A percentile compares a stretch with the other conserved stretches of the same genome.
phyloP scores from a whole-genome alignment of 257 asterid genomes.

The Leonotis leonurus region DNA sequence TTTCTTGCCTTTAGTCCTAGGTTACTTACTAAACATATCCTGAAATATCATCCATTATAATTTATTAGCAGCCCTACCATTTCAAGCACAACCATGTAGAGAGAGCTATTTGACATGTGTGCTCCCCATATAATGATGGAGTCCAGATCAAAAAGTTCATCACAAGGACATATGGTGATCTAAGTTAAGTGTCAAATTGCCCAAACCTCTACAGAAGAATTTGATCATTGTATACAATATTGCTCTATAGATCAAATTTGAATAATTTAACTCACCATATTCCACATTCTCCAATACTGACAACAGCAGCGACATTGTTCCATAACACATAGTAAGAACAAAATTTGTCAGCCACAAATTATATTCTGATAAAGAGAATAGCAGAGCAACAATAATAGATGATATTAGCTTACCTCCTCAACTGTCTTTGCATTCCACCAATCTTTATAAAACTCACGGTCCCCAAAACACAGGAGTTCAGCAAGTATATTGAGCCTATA shows the following conservation, averaged over 20 bases:
- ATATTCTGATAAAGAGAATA: neutral
- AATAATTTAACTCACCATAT: constrained; percentile 61
- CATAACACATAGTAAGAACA: constrained; percentile 16
- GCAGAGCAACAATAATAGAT: neutral
- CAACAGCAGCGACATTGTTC: constrained; percentile 26
- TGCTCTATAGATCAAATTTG: neutral
- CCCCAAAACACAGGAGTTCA: constrained; percentile 87
- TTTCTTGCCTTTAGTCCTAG: too few species aligned
- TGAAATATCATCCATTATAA: too few species aligned
- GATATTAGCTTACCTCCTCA: constrained; percentile 61
- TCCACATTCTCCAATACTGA: constrained; percentile 99
- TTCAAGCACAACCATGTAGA: too few species aligned
- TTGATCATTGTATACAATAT: neutral
- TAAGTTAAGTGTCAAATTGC: neutral
- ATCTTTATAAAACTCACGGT: constrained; percentile 97
- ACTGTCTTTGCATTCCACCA: constrained; percentile 99
- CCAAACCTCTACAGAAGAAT: constrained; percentile 8
- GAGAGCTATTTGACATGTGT: too few species aligned
- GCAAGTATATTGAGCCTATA: constrained; percentile 97
- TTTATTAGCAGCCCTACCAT: too few species aligned
- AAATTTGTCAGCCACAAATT: constrained; percentile 18
- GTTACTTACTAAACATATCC: too few species aligned
- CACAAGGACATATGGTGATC: neutral
- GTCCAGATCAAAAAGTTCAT: neutral
- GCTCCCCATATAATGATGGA: too few species aligned